Base-by-base conservation (phyloP, 108 stramenopile species). In the Cyclostephanos invisitatus region DNA sequence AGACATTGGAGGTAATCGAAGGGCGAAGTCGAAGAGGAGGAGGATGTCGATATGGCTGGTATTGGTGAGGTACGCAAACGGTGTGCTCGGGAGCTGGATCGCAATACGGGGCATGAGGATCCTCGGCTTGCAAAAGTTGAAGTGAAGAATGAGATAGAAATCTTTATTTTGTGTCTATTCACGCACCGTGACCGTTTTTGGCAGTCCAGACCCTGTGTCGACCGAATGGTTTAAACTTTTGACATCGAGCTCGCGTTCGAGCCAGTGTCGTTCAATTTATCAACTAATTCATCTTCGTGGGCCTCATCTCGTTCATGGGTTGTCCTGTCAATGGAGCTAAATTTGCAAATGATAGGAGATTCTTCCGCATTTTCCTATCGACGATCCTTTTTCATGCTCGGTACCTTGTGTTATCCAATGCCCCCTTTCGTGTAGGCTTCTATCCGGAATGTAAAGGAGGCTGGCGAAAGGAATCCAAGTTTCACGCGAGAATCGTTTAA, bases 81-180 rank as follows among this genome's bases (percentile, higher is more conserved):
- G 92, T 8, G 64, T 89, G 66, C 49, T 93, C 46, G 89, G 92
- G 38, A 77, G 77, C 50, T 69, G 86, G 58, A 79, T 93, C 42
- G 89, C 92, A n/a, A 93, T 93, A 58, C 83, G 78, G 0, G 92
- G 92, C 10, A 93, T 93, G 92, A 82, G 72, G 25, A 64, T 47
- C 0, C 72, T 84, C 24, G 87, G 87, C 0, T 77, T 93, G 28
- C 92, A 93, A 77, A 83, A 84, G 54, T 50, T 89, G 36, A 87
- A 83, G 67, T 4, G 37, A 25, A 11, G 61, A 21, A 17, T 25
- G 17, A 36, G 7, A 38, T 22, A n/a, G n/a, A 10, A 28, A 18
- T 10, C n/a, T 24, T 64, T 11, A 7, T 64, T 25, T 9, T 12
- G 3, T 48, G 44, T 32, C 5, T 48, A 28, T 18, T 11, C 7